phyloP scores from a whole-genome alignment of 148 eudicot genomes.

The Nepenthes mirabilis region DNA sequence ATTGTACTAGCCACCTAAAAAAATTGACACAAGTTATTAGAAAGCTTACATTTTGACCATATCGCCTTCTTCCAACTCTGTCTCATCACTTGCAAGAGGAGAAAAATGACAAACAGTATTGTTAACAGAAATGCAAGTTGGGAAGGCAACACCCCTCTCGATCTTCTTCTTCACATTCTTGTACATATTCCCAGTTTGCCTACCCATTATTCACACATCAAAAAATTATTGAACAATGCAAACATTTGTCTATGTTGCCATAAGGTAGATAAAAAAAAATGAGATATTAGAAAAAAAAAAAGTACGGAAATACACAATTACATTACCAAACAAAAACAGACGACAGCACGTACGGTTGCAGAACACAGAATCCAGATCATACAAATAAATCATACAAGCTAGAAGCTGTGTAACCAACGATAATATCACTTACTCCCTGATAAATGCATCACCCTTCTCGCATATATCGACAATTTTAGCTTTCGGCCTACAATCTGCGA shows the following conservation, averaged over 20 bases:
- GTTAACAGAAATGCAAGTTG: constrained; percentile 80
- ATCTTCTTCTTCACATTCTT: constrained; percentile 82
- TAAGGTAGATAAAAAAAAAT: background rate
- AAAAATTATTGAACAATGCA: background rate
- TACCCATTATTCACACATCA: constrained; percentile 1
- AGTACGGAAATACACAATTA: too few species aligned
- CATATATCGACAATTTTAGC: constrained; percentile 82
- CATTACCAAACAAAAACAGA: too few species aligned
- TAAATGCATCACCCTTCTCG: constrained; percentile 67
- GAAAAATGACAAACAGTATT: constrained; percentile 60
- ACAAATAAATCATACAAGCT: too few species aligned
- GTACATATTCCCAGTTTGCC: constrained; percentile 71
- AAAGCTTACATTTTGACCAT: constrained; percentile 54
- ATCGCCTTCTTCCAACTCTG: constrained; percentile 66
- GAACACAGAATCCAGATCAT: too few species aligned
- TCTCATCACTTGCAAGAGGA: constrained; percentile 64
- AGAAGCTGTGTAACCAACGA: too few species aligned
- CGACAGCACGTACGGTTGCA: too few species aligned
- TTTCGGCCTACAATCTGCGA: constrained; percentile 77
- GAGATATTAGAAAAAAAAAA: background rate
- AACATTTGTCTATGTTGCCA: background rate
- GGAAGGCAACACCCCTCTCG: constrained; percentile 79
- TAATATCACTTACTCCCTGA: constrained; percentile 42
- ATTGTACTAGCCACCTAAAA: background rate
- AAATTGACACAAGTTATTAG: background rate